Base-by-base conservation (phyloP, 805 yeast genomes). In the Yarrowia sp. region DNA sequence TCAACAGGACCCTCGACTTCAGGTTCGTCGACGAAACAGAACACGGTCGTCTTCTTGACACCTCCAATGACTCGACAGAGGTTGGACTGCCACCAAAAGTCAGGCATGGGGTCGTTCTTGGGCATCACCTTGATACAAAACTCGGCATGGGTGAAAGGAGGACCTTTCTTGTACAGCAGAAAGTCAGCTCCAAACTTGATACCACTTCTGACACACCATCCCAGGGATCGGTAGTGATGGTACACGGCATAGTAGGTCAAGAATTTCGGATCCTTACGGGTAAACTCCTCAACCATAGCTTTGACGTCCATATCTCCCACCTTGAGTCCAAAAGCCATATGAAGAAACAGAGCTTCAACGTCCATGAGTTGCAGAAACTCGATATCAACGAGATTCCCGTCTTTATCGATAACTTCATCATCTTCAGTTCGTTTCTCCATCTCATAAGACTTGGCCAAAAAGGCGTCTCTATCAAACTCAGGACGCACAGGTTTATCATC, bases 161-260 rank as follows among this genome's bases (percentile, higher is more conserved):
- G 99, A 0, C 99, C 99, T 69, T 94, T 82, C 67, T 89, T 86
- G 77, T 95, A 95, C 5, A 95, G 81, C 9, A 95, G 79, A 77
- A 81, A 89, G 74, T 93, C 96, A n/a, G 90, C 85, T 1, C 97
- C 97, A 77, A 95, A 95, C 77, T 95, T 95, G 69, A 92, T 85
- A 0, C 98, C 99, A 0, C 93, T 86, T 70, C 96, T 83, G 2
- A 89, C 95, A 80, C 98, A 94, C 98, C 98, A 95, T 0, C 98
- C 98, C 35, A 86, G 82, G 0, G 97, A 88, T 66, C 97, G 83
- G 78, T 87, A 93, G 76, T 94, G 92, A 75, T 92, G 96, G 74
- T 93, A 94, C 0, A 85, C 93, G 5, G 86, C 87, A 73, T 90
- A 94, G 58, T 84, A 82, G 1, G 82, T 71, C 2, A 89, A 73